Evolutionary conservation across 2,329 filamentous ascomycete genomes (phyloP).

Genomic region (Coniochaeta prunicola): DNA sequence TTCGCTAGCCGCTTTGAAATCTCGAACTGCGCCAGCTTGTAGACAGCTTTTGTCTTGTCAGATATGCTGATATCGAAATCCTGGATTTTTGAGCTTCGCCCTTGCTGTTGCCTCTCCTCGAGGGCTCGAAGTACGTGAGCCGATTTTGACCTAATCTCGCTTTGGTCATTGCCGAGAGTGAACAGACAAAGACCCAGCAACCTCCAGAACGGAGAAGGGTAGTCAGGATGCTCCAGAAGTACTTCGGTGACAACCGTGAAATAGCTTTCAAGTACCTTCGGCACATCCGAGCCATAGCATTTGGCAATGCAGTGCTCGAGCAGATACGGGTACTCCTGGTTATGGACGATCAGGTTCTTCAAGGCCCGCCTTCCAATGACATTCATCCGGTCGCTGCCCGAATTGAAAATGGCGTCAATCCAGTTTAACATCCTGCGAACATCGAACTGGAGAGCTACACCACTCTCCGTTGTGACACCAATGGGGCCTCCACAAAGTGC

Average conservation of each 20-base stretch:
- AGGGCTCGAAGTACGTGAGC: conserved; percentile 72
- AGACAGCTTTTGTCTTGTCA: conserved; percentile 96
- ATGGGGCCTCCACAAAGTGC: conserved; percentile 82
- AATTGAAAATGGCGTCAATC: conserved; percentile 93
- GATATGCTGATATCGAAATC: conserved; percentile 98
- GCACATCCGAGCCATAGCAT: conserved; percentile 75
- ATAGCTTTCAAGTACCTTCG: conserved; percentile 88
- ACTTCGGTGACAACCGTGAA: conserved; percentile 89
- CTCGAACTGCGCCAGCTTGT: conserved; percentile 95
- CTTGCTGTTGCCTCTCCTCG: conserved; percentile 69
- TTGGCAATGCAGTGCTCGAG: conserved; percentile 85
- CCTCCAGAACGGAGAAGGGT: conserved; percentile 84
- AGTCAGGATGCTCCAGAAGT: conserved; percentile 73
- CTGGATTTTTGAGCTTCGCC: conserved; percentile 78
- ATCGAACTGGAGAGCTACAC: conserved; percentile 84
- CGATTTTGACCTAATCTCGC: conserved; percentile 82
- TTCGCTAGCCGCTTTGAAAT: conserved; percentile 86
- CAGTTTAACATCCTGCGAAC: conserved; percentile 87
- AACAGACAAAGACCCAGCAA: conserved; percentile 82
- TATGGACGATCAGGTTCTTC: conserved; percentile 84
- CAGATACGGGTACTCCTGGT: conserved; percentile 77
- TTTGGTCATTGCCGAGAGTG: conserved; percentile 86
- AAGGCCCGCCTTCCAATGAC: conserved; percentile 81
- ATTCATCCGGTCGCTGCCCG: conserved; percentile 85
- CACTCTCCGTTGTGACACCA: conserved; percentile 80